phyloP scores from a whole-genome alignment of 1,284 basidiomycete genomes.

The Schizopora paradoxa region DNA sequence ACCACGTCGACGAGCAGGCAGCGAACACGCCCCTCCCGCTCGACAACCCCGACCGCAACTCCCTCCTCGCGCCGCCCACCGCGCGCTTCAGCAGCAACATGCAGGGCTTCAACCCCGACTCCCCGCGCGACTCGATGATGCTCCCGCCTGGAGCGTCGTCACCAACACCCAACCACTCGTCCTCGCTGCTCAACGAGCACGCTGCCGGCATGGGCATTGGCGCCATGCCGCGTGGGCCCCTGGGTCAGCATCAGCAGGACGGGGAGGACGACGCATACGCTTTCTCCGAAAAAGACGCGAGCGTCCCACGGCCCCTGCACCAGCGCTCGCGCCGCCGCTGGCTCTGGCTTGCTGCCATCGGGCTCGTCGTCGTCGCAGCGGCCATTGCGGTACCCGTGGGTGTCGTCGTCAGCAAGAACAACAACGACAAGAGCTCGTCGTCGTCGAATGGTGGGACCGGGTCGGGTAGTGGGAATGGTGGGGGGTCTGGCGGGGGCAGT shows the following conservation, averaged over 20 bases:
- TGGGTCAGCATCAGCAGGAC: not conserved
- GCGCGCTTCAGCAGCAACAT: too few species aligned
- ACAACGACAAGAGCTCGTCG: constrained; percentile 1
- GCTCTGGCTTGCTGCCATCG: constrained; percentile 5
- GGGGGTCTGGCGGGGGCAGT: constrained; percentile 6
- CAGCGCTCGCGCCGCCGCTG: not conserved
- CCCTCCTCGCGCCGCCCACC: too few species aligned
- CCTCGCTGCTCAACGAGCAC: not conserved
- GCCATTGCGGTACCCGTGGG: constrained; percentile 15
- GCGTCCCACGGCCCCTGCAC: not conserved
- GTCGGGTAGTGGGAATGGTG: too few species aligned
- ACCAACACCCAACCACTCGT: not conserved
- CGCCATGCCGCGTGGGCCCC: too few species aligned
- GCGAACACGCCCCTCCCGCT: not conserved
- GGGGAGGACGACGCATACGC: not conserved
- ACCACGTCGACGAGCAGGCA: too few species aligned
- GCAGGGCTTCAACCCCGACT: too few species aligned
- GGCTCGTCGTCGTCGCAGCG: constrained; percentile 12
- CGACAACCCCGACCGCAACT: not conserved
- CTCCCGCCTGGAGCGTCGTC: constrained; percentile 1
- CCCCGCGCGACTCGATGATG: constrained; percentile 9
- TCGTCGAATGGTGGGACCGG: not conserved
- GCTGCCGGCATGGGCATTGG: too few species aligned
- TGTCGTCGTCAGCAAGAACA: constrained; percentile 5
- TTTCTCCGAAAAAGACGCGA: constrained; percentile 1